Evolutionary conservation across 148 eudicot species (phyloP), one percentile per base, ranked within the genome.

Genomic region (Nepenthes mirabilis): DNA sequence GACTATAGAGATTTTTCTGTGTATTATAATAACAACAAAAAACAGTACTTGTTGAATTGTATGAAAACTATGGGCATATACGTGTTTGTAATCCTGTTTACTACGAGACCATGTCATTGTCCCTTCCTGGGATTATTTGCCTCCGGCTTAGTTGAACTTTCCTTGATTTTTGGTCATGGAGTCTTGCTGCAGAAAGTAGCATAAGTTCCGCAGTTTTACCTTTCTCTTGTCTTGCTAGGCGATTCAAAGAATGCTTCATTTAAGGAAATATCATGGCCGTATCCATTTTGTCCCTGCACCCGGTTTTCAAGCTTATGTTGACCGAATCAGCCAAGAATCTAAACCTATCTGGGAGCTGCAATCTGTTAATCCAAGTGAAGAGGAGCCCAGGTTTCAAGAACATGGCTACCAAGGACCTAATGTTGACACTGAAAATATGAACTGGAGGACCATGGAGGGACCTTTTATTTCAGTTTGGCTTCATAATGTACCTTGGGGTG

Each of bases 401-500:
- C 32, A 43, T 53, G 74, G 86, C 43, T 88, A 91, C 63, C 43
- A 54, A 52, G 97, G 91, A 60, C 88, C 88, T 62, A 53, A 61
- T 53, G 10, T 78, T 49, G 79, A 77, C 34, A 36, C 67, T 43
- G 79, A 82, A 35, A 72, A 57, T 60, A 59, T 70, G 65, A 72
- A 69, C 33, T 91, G 96, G 96, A 78, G 82, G 61, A 82, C 82
- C 70, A 74, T 93, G 59, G 82, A 93, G 33, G 96, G 97, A 1
- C 97, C 97, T 11, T 91, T 91, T 75, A 64, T 84, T 59, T 87
- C 90, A 14, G 54, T 93, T 69, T 93, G 99, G 99, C 83, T 93
- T 69, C 99, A 88, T 62, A 93, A 88, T 65, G 96, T 93, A 45
- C 95, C 89, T 34, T 93, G 98, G 99, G 96, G 91, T 35, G 60